phyloP scores from a whole-genome alignment of 768 basidiomycete genomes.

The Rubroboletus satanas region DNA sequence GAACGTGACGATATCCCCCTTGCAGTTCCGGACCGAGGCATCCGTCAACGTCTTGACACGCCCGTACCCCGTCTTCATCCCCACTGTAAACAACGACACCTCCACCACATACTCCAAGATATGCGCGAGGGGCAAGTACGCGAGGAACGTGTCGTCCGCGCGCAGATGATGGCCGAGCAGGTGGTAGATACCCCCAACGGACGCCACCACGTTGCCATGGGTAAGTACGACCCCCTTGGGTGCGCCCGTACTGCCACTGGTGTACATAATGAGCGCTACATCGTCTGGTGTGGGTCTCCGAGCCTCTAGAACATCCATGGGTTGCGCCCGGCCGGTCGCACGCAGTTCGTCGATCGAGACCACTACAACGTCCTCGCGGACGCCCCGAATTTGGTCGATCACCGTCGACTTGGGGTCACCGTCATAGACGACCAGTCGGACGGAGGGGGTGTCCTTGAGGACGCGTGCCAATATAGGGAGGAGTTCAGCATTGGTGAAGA shows the following conservation, averaged over 20 bases:
- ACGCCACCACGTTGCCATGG: conserved; percentile 82
- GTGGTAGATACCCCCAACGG: conserved; percentile 74
- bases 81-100: conserved; percentile 65
- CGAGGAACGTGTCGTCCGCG: conserved; percentile 52
- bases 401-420: conserved; percentile 54
- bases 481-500: conserved; percentile 92
- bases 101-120: conserved; percentile 96
- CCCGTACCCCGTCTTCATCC: conserved; percentile 84
- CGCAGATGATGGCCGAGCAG: conserved; percentile 58
- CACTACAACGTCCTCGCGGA: conserved; percentile 58
- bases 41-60: conserved; percentile 96
- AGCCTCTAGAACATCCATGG: conserved; percentile 47
- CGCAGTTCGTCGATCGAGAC: conserved; percentile 69
- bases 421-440: conserved; percentile 84
- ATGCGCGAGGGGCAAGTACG: conserved; percentile 91
- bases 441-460: conserved; percentile 63
- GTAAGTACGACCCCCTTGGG: conserved; percentile 94
- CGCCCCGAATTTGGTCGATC: conserved; percentile 54
- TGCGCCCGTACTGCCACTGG: conserved; percentile 84
- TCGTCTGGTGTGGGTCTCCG: conserved; percentile 51
- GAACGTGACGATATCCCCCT: conserved; percentile 84
- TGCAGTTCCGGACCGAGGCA: conserved; percentile 81
- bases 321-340: conserved; percentile 54
- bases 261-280: conserved; percentile 75
- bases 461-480: conserved; percentile 75